phyloP scores from a whole-genome alignment of 1,284 basidiomycete species.

The Ceratobasidium sp. region DNA sequence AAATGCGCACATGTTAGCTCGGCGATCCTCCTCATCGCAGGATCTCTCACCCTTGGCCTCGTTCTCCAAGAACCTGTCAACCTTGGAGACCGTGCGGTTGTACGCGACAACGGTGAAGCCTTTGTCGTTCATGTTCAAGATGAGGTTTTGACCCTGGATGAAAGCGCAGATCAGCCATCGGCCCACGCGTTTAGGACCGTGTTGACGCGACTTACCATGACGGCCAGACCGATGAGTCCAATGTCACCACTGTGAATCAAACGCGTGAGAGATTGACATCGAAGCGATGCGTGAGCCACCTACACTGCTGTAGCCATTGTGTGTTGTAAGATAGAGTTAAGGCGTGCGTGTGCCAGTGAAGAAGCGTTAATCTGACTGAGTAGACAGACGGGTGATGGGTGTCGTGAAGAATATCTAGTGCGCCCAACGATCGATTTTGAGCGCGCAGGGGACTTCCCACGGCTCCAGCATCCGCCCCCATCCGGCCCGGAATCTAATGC shows the following conservation, averaged over 20 bases:
- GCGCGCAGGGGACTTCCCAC: constrained; percentile 3
- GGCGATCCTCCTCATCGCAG: constrained; percentile 11
- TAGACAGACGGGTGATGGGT: constrained; percentile 26
- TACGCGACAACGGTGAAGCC: constrained; percentile 97
- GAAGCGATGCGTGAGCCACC: neutral
- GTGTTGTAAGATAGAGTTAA: constrained; percentile 27
- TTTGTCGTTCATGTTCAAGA: constrained; percentile 99
- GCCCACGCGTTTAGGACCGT: constrained; percentile 44
- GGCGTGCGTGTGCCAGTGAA: constrained; percentile 16
- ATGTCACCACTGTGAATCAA: constrained; percentile 76
- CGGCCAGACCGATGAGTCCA: constrained; percentile 94
- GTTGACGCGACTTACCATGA: constrained; percentile 80
- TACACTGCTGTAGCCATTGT: constrained; percentile 33
- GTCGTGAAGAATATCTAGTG: neutral
- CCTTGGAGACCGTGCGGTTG: constrained; percentile 97
- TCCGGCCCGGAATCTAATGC: constrained; percentile 31
- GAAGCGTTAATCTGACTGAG: constrained; percentile 6
- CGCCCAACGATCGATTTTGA: constrained; percentile 33
- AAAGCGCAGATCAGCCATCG: constrained; percentile 39
- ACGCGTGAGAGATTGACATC: neutral
- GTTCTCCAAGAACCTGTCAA: constrained; percentile 94
- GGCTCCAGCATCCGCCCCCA: no score
- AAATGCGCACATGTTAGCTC: constrained; percentile 33
- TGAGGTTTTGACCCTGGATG: constrained; percentile 89
- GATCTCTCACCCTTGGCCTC: constrained; percentile 89